Evolutionary conservation across 768 basidiomycete species (phyloP), one percentile per base, ranked within the genome.

Genomic region (Tremella mesenterica): DNA sequence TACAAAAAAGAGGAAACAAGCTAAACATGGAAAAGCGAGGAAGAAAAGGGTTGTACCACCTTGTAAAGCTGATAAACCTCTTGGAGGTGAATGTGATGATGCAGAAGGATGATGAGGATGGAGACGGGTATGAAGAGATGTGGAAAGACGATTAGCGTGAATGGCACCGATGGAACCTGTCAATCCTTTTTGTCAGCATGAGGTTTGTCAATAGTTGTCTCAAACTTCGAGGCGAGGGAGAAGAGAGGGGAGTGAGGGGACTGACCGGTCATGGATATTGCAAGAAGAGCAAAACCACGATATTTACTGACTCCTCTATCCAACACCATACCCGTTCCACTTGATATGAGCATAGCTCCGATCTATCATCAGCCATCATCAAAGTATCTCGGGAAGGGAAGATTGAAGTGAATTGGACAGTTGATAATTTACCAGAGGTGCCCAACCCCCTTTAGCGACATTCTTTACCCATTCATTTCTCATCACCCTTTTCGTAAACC

Each of bases 81-180:
- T 45, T 34, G 26, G 47, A 39, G 20, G 33, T 44, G 16, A 27
- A 26, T 18, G 27, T 33, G 44, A 13, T 27, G 50, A 18, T 20
- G 44, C 12, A n/a, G 41, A 25, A 30, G 56, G 41, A 20, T 34
- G 36, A 13, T 44, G n/a, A 8, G 58, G 57, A 44, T 63, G 52
- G 18, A 61, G 36, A 36, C 48, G 27, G 12, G 68, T 61, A 57
- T 99, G 95, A 20, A 96, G 77, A 0, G 84, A 78, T 0, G 95
- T 97, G 1, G 91, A 93, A 4, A 95, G 77, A 7, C 95, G 81
- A 1, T 92, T 95, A 31, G 91, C 84, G 58, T 73, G 83, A 63
- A 97, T 89, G 13, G 88, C 84, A 2, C 92, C 92, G 2, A 91
- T 85, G 36, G 85, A 83, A 10, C 92, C 93, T 0, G 90, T 86